Base-by-base conservation (phyloP, 768 basidiomycete genomes). In the Mycena venus region DNA sequence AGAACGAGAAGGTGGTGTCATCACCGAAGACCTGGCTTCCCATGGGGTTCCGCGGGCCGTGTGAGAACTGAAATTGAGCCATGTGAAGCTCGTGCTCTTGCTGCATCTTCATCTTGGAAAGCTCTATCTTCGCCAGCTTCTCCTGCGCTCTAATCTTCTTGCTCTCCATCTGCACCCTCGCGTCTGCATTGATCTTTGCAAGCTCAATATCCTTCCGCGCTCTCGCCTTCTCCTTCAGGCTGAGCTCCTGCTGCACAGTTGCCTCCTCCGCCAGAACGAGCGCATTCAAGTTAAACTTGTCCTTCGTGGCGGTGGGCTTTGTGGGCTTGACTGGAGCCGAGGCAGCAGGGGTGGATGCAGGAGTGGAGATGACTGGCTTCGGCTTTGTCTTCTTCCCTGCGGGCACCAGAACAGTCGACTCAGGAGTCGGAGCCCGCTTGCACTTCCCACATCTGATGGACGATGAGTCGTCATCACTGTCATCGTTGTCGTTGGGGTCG, bases 71-170 rank as follows among this genome's bases (percentile, higher is more conserved):
- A 2, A 65, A 2, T 36, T 72, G 53, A 0, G 63, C 70, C 70
- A 72, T 65, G 2, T 34, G 63, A 3, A n/a, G 71, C 58, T 7
- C 75, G 73, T 79, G 85, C 83, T 11, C 75, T 27, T 76, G 76
- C 77, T 23, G 81, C 83, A 25, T 83, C 51, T 53, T 79, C 80
- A 58, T 0, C 82, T 86, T 55, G n/a, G 14, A 23, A 31, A 44
- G 23, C 17, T 51, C 65, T 36, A 40, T 19, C 72, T 56, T 61
- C 11, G 11, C 64, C 23, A 2, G 19, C 71, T 38, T 40, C 23
- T 29, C 4, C 12, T 49, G 7, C n/a, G 21, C 34, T 14, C 47
- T 10, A 19, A 47, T 9, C 31, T 17, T 3, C 3, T 49, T 2
- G 42, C 38, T 25, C n/a, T 25, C 29, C 1, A 72, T n/a, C 19